These are phyloP conservation scores for Nakazawaea wyomingensis DNA, from an alignment of 805 yeast genomes.

Conservation along the genomic window DNA sequence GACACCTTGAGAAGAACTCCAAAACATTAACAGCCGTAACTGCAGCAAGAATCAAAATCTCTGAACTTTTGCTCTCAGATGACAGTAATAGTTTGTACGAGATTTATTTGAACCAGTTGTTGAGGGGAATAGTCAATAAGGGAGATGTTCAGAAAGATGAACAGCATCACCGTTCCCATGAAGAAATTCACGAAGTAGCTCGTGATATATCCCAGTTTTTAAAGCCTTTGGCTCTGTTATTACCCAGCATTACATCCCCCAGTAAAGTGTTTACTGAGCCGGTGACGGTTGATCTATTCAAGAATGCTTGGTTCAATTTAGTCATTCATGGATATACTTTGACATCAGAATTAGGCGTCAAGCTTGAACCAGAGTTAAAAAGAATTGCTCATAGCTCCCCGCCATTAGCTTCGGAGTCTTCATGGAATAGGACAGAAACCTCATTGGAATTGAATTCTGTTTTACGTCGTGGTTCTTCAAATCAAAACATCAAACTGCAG, in stretches of 20 bases:
- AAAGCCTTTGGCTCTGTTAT: constrained; percentile 67
- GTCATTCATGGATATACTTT: constrained; percentile 84
- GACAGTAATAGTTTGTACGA: constrained; percentile 36
- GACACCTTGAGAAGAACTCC: constrained; percentile 32
- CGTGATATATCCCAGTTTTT: constrained; percentile 58
- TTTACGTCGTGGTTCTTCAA: constrained; percentile 82
- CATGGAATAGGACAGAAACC: constrained; percentile 82
- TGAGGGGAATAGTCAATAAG: constrained; percentile 61
- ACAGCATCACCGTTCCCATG: constrained; percentile 77
- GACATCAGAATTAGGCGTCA: constrained; percentile 47
- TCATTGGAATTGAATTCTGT: constrained; percentile 90
- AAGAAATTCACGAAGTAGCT: constrained; percentile 67
- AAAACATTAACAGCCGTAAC: constrained; percentile 33
- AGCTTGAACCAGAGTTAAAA: constrained; percentile 44
- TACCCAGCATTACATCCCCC: constrained; percentile 45
- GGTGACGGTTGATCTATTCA: constrained; percentile 52
- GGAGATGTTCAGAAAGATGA: constrained; percentile 69
- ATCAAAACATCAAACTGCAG: constrained; percentile 72
- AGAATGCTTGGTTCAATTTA: constrained; percentile 92
- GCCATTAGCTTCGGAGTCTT: constrained; percentile 75
- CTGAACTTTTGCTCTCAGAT: constrained; percentile 31
- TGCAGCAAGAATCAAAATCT: constrained; percentile 45
- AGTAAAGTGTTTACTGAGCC: constrained; percentile 40
- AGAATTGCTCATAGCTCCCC: constrained; percentile 84
- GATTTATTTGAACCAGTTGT: constrained; percentile 58